Conservation (phyloP, 176 grass and related monocot genomes). For the Oryza glumipatula region DNA sequence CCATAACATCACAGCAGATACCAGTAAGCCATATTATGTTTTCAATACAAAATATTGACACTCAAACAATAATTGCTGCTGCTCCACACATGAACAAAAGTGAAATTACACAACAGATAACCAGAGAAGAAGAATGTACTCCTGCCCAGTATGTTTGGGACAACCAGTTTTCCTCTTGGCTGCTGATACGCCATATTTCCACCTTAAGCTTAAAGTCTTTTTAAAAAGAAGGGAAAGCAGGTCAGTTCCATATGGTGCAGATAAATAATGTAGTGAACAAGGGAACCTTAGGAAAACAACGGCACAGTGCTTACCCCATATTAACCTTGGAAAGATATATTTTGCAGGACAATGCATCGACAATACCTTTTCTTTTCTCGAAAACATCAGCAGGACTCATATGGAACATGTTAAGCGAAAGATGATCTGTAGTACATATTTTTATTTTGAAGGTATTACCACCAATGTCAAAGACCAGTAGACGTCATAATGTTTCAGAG, state of each 20-base stretch:
- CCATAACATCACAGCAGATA: conserved; percentile 1
- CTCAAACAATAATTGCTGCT: not conserved
- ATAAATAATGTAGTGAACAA: not conserved
- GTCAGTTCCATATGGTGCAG: not conserved
- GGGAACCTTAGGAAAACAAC: not conserved
- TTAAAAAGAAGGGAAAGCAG: not conserved
- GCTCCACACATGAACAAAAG: not conserved
- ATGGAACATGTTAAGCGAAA: not conserved
- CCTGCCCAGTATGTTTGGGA: not conserved
- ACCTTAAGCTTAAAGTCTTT: conserved; percentile 4
- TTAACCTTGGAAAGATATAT: not conserved
- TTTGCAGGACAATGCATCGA: not conserved
- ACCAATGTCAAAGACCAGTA: not conserved
- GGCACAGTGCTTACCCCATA: not conserved
- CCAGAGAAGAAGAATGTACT: not conserved
- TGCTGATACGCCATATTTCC: conserved; percentile 3
- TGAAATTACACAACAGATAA: not conserved
- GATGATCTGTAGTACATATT: not conserved
- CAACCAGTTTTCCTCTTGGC: not conserved
- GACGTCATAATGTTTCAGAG: not conserved
- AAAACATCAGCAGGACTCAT: not conserved
- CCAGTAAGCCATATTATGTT: not conserved
- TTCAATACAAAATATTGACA: not conserved
- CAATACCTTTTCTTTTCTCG: not conserved
- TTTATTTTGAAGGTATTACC: not conserved